phyloP scores from a whole-genome alignment of 2,329 filamentous ascomycete genomes.

The Aspergillus sojae region DNA sequence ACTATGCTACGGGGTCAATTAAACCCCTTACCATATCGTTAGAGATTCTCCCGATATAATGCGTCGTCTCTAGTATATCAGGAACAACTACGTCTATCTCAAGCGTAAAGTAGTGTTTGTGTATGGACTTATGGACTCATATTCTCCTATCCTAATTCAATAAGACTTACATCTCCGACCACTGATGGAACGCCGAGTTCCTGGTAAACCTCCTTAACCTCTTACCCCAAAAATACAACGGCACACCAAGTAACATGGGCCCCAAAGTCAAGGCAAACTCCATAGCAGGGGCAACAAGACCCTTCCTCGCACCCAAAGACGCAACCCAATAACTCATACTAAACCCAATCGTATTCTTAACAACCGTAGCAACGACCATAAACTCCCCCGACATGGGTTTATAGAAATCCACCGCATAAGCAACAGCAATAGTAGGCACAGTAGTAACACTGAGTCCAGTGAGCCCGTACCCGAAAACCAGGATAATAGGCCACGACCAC shows the following conservation, averaged over 20 bases:
- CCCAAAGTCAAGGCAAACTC: conserved; percentile 58
- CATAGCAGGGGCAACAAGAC: conserved; percentile 60
- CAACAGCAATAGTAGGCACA: conserved; percentile 59
- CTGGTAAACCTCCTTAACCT: conserved; percentile 57
- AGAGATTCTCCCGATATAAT: neutral
- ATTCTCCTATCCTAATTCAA: neutral
- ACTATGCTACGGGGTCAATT: neutral
- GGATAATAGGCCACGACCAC: conserved; percentile 59
- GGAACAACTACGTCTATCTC: neutral
- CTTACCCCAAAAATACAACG: conserved; percentile 63
- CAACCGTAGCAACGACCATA: conserved; percentile 64
- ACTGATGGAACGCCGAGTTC: neutral
- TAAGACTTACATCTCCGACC: neutral
- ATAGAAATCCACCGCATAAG: conserved; percentile 66
- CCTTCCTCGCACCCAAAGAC: conserved; percentile 49
- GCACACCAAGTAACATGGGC: conserved; percentile 57
- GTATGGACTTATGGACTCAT: neutral
- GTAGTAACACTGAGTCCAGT: conserved; percentile 62
- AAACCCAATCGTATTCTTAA: conserved; percentile 67
- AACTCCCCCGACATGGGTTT: conserved; percentile 64
- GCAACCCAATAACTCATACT: conserved; percentile 61
- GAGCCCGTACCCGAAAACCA: conserved; percentile 61
- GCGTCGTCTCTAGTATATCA: neutral
- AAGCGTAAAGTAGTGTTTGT: neutral
- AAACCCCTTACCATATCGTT: neutral